Percentiles rank a stretch among this genome's conserved stretches.
phyloP scores from a whole-genome alignment of 352 stramenopile genomes.

The Globisporangium okanoganense region DNA sequence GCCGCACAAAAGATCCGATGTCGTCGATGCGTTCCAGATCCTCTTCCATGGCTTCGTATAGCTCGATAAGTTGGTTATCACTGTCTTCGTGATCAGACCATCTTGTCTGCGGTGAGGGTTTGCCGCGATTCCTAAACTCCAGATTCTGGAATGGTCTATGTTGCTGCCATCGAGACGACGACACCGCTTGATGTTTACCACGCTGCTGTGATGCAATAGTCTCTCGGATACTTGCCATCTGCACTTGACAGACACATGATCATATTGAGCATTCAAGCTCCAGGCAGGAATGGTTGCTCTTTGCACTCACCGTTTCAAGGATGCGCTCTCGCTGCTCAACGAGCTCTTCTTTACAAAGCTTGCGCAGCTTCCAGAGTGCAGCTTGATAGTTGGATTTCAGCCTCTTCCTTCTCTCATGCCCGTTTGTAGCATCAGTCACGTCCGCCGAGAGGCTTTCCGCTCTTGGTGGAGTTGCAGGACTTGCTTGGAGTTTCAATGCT shows the following conservation, averaged over 20 bases:
- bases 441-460: neutral
- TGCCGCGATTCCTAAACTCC: neutral
- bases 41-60: conserved; percentile 47
- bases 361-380: conserved; percentile 53
- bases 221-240: conserved; percentile 26
- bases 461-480: neutral
- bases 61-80: conserved; percentile 19
- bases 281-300: neutral
- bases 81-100: neutral
- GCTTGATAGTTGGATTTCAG: conserved; percentile 32
- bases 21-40: conserved; percentile 60
- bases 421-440: neutral
- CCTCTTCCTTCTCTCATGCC: neutral
- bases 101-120: neutral
- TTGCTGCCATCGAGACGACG: neutral
- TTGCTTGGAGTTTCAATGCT: neutral
- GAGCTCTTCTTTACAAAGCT: conserved; percentile 58
- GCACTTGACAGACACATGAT: neutral
- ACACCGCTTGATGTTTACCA: neutral
- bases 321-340: conserved; percentile 40
- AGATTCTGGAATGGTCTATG: neutral
- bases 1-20: conserved; percentile 34
- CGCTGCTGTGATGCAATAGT: conserved; percentile 23
- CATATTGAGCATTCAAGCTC: neutral
- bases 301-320: conserved; percentile 21